A percentile compares a stretch with the other conserved stretches of the same genome.
Conservation (phyloP, 202 grass and related monocot genomes). For the Alloteropsis angusta region DNA sequence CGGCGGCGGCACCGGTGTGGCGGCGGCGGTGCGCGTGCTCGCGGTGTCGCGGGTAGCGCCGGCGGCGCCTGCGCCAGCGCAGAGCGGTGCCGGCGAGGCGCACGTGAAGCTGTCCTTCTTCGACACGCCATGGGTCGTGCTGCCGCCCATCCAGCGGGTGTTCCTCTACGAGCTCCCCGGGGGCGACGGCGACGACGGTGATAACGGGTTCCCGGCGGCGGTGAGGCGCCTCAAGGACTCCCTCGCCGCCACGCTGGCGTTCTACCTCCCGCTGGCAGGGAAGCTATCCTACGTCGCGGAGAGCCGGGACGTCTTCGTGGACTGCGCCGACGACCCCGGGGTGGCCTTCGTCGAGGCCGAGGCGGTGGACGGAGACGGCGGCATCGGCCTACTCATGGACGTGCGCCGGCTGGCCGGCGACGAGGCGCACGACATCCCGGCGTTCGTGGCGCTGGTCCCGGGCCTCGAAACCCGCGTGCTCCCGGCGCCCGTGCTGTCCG, state of each 20-base stretch:
- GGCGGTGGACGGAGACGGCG: background rate
- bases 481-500: slow-evolving; percentile 38
- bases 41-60: slow-evolving; percentile 32
- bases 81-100: background rate
- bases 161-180: slow-evolving; percentile 33
- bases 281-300: slow-evolving; percentile 28
- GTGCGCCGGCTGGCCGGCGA: slow-evolving; percentile 30
- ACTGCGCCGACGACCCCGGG: slow-evolving; percentile 24
- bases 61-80: background rate
- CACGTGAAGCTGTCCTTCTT: slow-evolving; percentile 45
- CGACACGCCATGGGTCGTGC: slow-evolving; percentile 40
- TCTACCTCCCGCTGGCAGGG: slow-evolving; percentile 43
- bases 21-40: slow-evolving; percentile 23
- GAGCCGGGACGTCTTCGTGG: slow-evolving; percentile 26
- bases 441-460: slow-evolving; percentile 43
- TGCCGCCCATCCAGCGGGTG: slow-evolving; percentile 48
- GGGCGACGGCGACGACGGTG: background rate
- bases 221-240: slow-evolving; percentile 29
- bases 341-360: slow-evolving; percentile 54
- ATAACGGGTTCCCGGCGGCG: background rate
- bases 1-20: background rate
- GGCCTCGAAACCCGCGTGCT: slow-evolving; percentile 18
- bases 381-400: too few species aligned
- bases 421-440: slow-evolving; percentile 45
- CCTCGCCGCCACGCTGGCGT: slow-evolving; percentile 34